Evolutionary conservation across 352 stramenopile species (phyloP), one percentile per base, ranked within the genome.

Genomic region (Pythium chondricola): DNA sequence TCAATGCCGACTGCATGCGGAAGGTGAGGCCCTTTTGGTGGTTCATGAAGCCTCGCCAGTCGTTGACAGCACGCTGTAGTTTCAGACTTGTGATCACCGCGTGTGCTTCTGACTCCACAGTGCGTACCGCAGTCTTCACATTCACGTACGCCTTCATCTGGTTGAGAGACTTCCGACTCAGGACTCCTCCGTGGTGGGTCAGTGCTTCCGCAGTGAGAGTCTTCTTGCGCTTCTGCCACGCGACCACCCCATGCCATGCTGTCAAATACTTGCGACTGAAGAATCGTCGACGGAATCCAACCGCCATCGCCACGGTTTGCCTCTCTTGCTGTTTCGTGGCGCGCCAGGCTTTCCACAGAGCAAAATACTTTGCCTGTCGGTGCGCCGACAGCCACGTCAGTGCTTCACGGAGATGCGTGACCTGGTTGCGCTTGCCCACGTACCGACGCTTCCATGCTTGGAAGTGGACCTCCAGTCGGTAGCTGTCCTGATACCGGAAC

Each of bases 391-490:
- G 68, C 30, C 76, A 79, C 16, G 21, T 48, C 8, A 50, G 69
- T 2, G 63, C 64, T 3, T 32, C 31, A 18, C 52, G 36, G 10
- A 82, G 26, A 24, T 52, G 66, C 26, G 49, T 39, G 10, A 69
- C 38, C 26, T 65, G 50, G 11, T 71, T 32, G 32, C 60, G 69
- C 18, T 61, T 65, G 9, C 47, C n/a, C 10, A 17, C 32, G 3
- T 55, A 32, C 16, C 61, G 64, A 6, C 59, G 61, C 37, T 71
- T 77, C 74, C 74, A 86, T 3, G 62, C 56, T 3, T 47, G 38
- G 42, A 84, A 81, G 33, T 84, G 69, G 7, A n/a, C 65, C 37
- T 69, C 59, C 0, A 67, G 39, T 18, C 54, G 50, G 21, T 66
- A 71, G 1, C 44, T 37, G 26, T 68, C 61, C 41, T 83, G 69